Conservation (phyloP, 306 rosid genomes). For the Luffa aegyptiaca region DNA sequence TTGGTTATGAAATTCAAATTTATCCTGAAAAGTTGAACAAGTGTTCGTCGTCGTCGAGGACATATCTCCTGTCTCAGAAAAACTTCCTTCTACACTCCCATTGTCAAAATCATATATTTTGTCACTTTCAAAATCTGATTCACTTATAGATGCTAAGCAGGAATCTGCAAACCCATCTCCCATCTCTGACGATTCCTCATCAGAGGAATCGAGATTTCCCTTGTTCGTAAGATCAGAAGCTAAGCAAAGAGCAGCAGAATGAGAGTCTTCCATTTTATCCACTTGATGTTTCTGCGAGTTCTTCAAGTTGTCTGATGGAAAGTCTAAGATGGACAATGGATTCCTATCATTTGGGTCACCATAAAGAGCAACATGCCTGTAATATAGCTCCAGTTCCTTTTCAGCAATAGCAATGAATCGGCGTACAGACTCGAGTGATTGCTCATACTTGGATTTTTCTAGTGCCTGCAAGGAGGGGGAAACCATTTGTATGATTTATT, state of each 20-base stretch:
- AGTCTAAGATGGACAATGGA: conserved; percentile 46
- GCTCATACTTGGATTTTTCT: conserved; percentile 88
- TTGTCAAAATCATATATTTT: conserved; percentile 16
- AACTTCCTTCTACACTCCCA: not conserved
- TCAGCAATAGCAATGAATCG: conserved; percentile 74
- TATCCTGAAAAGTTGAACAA: not conserved
- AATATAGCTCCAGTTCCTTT: conserved; percentile 82
- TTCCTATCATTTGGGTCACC: conserved; percentile 62
- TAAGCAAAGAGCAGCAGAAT: conserved; percentile 13
- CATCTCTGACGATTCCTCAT: conserved; percentile 25
- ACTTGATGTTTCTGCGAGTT: conserved; percentile 19
- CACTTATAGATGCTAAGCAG: conserved; percentile 9
- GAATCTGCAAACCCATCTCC: conserved; percentile 30
- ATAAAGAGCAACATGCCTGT: conserved; percentile 71
- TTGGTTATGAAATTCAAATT: not conserved
- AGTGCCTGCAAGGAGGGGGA: conserved; percentile 47
- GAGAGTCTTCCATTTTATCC: conserved; percentile 14
- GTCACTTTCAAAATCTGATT: conserved; percentile 46
- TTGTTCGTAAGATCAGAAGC: conserved; percentile 20
- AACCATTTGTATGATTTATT: not conserved
- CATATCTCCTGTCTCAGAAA: not conserved
- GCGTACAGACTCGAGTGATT: conserved; percentile 69
- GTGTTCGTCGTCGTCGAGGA: not conserved
- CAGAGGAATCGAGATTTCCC: conserved; percentile 21
- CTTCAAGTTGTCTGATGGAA: conserved; percentile 22